A percentile compares a stretch with the other conserved stretches of the same genome.
Evolutionary conservation across 768 basidiomycete genomes (phyloP).

Genomic region (Ramaria sp.): DNA sequence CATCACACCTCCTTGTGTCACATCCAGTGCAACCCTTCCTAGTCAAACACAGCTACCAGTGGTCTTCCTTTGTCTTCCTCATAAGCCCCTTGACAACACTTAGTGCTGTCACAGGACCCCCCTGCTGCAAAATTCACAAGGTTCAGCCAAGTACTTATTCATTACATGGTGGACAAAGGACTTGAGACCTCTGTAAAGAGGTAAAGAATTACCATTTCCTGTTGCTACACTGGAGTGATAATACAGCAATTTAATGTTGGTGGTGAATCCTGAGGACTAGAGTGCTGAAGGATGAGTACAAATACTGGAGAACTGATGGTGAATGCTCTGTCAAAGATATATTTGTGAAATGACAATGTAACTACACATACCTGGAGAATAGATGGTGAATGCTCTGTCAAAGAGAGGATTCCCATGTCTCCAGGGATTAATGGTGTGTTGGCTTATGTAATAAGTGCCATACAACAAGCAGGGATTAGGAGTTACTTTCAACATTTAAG

Average conservation of each 20-base stretch:
- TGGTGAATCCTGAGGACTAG: too few relatives aligned
- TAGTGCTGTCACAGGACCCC: background rate
- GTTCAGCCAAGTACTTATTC: background rate
- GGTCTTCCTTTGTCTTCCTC: constrained; percentile 2
- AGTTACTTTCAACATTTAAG: too few relatives aligned
- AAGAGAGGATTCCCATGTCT: too few relatives aligned
- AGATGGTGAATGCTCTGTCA: too few relatives aligned
- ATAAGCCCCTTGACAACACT: background rate
- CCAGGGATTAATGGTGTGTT: too few relatives aligned
- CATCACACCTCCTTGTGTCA: background rate
- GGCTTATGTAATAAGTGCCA: too few relatives aligned
- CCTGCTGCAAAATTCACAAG: background rate
- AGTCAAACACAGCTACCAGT: background rate
- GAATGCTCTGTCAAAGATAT: too few relatives aligned
- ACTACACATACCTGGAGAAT: too few relatives aligned
- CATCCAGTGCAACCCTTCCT: background rate
- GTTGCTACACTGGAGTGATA: background rate
- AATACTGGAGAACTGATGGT: too few relatives aligned
- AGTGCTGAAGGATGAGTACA: too few relatives aligned
- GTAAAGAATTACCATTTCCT: constrained; percentile 7
- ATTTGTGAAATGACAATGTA: too few relatives aligned
- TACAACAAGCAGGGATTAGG: too few relatives aligned
- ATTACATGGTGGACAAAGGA: constrained; percentile 3
- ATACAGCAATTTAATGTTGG: background rate
- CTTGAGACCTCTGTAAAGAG: background rate